These are phyloP conservation scores for Tubosaeta sp. DNA, from an alignment of 768 basidiomycete species.

Conservation along the genomic window DNA sequence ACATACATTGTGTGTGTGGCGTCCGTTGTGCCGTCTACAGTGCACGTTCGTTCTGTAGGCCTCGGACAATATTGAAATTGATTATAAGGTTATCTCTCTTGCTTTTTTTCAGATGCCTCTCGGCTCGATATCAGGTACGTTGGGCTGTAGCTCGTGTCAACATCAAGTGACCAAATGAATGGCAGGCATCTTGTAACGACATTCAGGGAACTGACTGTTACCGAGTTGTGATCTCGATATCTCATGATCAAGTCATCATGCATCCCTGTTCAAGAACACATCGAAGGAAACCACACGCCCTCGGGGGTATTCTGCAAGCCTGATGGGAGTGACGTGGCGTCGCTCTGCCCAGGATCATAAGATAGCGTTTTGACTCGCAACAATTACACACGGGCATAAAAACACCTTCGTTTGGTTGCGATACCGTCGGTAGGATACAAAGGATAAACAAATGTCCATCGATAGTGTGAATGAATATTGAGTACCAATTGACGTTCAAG, in stretches of 20 bases:
- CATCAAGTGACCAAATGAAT: background rate
- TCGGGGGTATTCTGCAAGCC: background rate
- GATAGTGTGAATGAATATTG: background rate
- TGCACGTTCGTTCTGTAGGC: background rate
- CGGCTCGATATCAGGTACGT: background rate
- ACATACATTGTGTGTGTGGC: background rate
- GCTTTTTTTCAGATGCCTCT: background rate
- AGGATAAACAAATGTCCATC: background rate
- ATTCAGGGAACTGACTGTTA: background rate
- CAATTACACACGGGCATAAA: background rate
- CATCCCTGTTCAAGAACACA: background rate
- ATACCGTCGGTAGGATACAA: background rate
- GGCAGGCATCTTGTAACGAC: background rate
- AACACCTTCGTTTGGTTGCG: background rate
- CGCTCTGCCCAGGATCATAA: background rate
- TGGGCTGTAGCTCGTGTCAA: background rate
- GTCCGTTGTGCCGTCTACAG: background rate
- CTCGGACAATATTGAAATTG: background rate
- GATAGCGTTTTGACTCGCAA: background rate
- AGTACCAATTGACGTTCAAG: background rate
- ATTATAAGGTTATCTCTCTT: background rate
- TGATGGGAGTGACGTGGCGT: background rate
- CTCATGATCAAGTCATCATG: background rate
- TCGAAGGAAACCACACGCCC: background rate
- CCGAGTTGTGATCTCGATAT: background rate